These are phyloP conservation scores for Pythium brachiatum DNA, from an alignment of 352 stramenopile genomes.

Conservation along the genomic window DNA sequence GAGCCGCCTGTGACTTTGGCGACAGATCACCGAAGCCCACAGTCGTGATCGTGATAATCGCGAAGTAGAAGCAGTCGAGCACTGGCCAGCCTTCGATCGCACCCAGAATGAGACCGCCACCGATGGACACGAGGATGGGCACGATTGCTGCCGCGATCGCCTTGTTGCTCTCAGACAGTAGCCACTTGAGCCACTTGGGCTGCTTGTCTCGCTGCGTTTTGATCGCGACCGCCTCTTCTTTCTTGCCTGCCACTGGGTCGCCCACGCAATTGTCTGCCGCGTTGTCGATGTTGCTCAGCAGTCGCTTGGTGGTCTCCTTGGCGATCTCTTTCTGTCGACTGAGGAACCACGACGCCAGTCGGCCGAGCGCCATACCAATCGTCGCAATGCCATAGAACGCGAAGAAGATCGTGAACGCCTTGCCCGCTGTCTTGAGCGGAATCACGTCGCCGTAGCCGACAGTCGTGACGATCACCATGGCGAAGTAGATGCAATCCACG, in stretches of 20 bases:
- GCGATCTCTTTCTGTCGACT: constrained; percentile 51
- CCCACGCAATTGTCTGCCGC: constrained; percentile 25
- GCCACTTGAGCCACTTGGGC: constrained; percentile 34
- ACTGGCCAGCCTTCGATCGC: constrained; percentile 58
- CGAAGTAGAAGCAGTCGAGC: constrained; percentile 92
- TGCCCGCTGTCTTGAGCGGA: constrained; percentile 49
- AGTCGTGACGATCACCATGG: constrained; percentile 91
- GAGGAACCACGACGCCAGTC: constrained; percentile 52
- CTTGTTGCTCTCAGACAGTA: constrained; percentile 55
- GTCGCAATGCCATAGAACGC: constrained; percentile 70
- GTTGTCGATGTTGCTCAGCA: constrained; percentile 47
- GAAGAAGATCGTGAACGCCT: constrained; percentile 88
- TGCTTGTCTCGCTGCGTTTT: background rate
- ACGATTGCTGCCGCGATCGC: constrained; percentile 40
- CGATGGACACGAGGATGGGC: constrained; percentile 51
- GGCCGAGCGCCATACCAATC: constrained; percentile 61
- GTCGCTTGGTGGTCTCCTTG: constrained; percentile 50
- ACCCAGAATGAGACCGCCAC: constrained; percentile 47
- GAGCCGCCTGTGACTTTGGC: constrained; percentile 49
- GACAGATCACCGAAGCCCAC: constrained; percentile 84
- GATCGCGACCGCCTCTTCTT: constrained; percentile 25
- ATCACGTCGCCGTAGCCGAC: constrained; percentile 86
- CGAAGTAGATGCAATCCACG: constrained; percentile 90
- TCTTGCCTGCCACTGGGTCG: constrained; percentile 2
- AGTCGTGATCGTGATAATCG: constrained; percentile 88